Base-by-base conservation (phyloP, 176 grass and related monocot species). In the Ampelocalamus luodianensis region DNA sequence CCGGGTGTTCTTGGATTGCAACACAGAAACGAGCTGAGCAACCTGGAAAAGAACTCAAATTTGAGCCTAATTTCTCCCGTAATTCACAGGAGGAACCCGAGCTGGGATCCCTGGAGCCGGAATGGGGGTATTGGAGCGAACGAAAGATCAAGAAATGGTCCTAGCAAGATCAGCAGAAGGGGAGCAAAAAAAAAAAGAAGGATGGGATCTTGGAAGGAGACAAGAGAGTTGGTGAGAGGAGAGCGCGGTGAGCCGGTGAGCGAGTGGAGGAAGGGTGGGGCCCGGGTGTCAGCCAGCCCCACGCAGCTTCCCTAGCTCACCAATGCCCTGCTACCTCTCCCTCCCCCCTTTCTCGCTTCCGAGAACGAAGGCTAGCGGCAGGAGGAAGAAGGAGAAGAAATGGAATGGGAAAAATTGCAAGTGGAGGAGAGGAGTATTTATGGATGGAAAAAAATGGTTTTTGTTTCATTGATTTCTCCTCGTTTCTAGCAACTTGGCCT, bases 161-260 rank as follows among this genome's bases (percentile, higher is more conserved):
- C 72, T 89, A 92, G 10, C 65, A 72, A 79, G 34, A 69, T 79
- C 18, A 58, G 81, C 24, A 50, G 24, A 53, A 51, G 53, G 83
- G 53, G 20, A 18, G 20, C 51, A 55, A 3, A 55, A 55, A 50
- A n/a, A 50, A 65, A 46, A 68, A 10, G 45, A 77, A 73, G 80
- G 76, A 73, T 78, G 87, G 83, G 84, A 91, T 92, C 92, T 83
- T 85, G 81, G 81, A 93, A 85, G 87, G 77, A 90, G 79, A 79
- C 70, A 76, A 85, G 75, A 88, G 89, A 87, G 78, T 93, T 86
- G 88, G 79, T 87, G 88, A 86, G 83, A 87, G 66, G 55, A 51
- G 88, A 90, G 78, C 78, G 44, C 77, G 78, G 78, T 66, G 73
- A 83, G 84, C 50, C 77, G 78, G 78, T 66, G 73, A 83, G 84